phyloP scores from a whole-genome alignment of 1,139 yeast genomes.

The Kodamaea alishanica region DNA sequence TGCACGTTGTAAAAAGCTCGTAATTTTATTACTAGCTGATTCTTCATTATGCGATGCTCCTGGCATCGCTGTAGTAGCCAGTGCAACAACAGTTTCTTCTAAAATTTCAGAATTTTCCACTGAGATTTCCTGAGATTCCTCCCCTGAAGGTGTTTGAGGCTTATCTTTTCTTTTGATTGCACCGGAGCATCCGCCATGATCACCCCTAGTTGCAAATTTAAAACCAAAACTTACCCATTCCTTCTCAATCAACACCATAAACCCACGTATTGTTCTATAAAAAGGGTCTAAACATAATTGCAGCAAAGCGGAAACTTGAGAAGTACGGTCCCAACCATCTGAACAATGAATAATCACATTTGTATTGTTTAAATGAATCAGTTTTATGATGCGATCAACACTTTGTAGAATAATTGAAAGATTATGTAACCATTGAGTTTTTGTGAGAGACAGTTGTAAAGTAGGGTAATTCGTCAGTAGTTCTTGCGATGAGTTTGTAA shows the following conservation, averaged over 20 bases:
- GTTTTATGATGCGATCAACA: slow-evolving; percentile 73
- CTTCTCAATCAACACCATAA: slow-evolving; percentile 79
- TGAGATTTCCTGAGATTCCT: slow-evolving; percentile 5
- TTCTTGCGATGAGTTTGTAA: slow-evolving; percentile 36
- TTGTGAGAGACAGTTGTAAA: slow-evolving; percentile 47
- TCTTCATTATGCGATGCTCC: background rate
- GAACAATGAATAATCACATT: slow-evolving; percentile 90
- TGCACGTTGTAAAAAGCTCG: slow-evolving; percentile 39
- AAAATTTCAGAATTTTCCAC: slow-evolving; percentile 5
- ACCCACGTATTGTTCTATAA: slow-evolving; percentile 83
- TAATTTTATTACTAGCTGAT: slow-evolving; percentile 13
- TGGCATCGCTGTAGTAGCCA: too few relatives aligned
- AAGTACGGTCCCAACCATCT: slow-evolving; percentile 98
- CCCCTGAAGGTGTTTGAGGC: slow-evolving; percentile 5
- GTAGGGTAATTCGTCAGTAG: slow-evolving; percentile 27
- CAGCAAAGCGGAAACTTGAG: slow-evolving; percentile 80
- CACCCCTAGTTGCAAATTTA: slow-evolving; percentile 79
- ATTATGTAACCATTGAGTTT: slow-evolving; percentile 79
- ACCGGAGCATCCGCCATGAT: slow-evolving; percentile 57
- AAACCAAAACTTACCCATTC: slow-evolving; percentile 97
- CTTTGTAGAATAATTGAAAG: slow-evolving; percentile 67
- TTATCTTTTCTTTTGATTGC: slow-evolving; percentile 27
- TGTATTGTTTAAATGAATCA: slow-evolving; percentile 75
- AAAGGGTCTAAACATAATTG: slow-evolving; percentile 90
- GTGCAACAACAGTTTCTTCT: background rate